These are phyloP conservation scores for Coniella vitis DNA, from an alignment of 2,329 filamentous ascomycete genomes.

Conservation along the genomic window DNA sequence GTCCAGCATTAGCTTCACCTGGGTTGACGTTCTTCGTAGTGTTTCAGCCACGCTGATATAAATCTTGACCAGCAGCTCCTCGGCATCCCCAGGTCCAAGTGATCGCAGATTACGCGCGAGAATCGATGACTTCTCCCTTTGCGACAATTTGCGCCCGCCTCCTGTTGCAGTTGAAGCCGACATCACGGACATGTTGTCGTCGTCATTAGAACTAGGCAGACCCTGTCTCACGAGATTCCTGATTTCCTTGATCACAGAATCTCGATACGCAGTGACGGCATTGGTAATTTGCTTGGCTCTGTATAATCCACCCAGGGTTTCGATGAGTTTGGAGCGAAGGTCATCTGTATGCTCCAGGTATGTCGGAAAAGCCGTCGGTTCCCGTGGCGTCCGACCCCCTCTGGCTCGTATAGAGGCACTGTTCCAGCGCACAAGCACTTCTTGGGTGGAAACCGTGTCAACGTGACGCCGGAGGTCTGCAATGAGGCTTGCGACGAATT, in stretches of 20 bases:
- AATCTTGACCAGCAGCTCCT: constrained; percentile 72
- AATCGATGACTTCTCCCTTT: constrained; percentile 84
- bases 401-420: constrained; percentile 66
- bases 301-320: constrained; percentile 71
- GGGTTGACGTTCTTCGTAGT: constrained; percentile 74
- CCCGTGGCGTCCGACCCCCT: constrained; percentile 54
- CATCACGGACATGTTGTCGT: constrained; percentile 86
- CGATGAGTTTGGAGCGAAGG: constrained; percentile 63
- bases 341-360: constrained; percentile 70
- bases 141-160: constrained; percentile 56
- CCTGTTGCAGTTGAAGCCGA: constrained; percentile 71
- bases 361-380: constrained; percentile 64
- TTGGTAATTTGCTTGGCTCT: constrained; percentile 71
- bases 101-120: constrained; percentile 82
- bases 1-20: constrained; percentile 91
- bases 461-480: constrained; percentile 76
- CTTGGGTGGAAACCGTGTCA: constrained; percentile 59
- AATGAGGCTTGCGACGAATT: constrained; percentile 72
- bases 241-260: constrained; percentile 78
- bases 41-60: constrained; percentile 87
- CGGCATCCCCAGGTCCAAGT: constrained; percentile 76
- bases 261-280: constrained; percentile 78
- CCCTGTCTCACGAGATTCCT: constrained; percentile 76
- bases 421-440: constrained; percentile 81
- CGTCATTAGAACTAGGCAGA: constrained; percentile 86